phyloP scores from a whole-genome alignment of 345 rosid genomes.

The Punica granatum region DNA sequence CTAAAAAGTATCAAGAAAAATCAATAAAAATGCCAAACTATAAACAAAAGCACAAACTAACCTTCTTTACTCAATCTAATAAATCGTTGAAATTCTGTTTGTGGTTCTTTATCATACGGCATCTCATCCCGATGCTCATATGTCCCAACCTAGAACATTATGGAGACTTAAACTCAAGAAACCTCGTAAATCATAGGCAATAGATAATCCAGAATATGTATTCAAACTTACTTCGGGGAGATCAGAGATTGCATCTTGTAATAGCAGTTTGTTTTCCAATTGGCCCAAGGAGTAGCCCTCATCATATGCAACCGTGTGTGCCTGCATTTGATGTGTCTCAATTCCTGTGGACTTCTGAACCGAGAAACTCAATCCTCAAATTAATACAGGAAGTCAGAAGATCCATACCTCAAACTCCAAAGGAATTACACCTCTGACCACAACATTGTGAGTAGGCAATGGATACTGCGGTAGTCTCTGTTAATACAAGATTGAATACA shows the following conservation, averaged over 20 bases:
- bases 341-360: too few relatives aligned
- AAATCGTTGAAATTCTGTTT: slow-evolving; percentile 37
- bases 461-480: too few relatives aligned
- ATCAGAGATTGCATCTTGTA: slow-evolving; percentile 52
- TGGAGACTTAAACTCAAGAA: neutral
- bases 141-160: slow-evolving; percentile 31
- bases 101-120: slow-evolving; percentile 27
- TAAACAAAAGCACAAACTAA: slow-evolving; percentile 9
- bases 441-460: slow-evolving; percentile 82
- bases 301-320: slow-evolving; percentile 33
- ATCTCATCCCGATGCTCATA: slow-evolving; percentile 39
- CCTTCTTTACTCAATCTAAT: slow-evolving; percentile 36
- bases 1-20: neutral
- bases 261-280: slow-evolving; percentile 29
- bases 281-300: slow-evolving; percentile 21
- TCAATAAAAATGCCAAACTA: neutral
- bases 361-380: neutral
- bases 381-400: neutral
- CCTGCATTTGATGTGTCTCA: slow-evolving; percentile 22
- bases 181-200: neutral
- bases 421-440: slow-evolving; percentile 47
- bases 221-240: slow-evolving; percentile 40
- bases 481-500: too few relatives aligned
- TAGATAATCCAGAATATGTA: neutral
- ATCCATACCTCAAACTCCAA: slow-evolving; percentile 54